These are phyloP conservation scores for Xerophyta viscosa DNA, from an alignment of 106 monocot species.

Conservation along the genomic window DNA sequence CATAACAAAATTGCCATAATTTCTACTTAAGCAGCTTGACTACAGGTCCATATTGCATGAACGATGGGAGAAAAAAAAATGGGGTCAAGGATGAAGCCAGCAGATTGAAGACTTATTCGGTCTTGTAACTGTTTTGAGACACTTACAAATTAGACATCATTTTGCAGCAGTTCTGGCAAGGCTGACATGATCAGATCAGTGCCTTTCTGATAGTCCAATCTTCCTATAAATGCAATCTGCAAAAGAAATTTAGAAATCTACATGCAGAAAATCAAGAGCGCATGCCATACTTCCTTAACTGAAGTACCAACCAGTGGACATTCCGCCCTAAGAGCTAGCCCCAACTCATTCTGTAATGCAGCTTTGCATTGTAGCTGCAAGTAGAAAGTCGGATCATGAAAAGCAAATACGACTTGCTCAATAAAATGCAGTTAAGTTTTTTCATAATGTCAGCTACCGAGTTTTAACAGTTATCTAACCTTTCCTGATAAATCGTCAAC, in stretches of 20 bases:
- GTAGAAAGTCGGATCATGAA: too few relatives aligned
- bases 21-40: too few relatives aligned
- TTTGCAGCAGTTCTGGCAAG: slow-evolving; percentile 62
- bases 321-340: slow-evolving; percentile 49
- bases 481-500: slow-evolving; percentile 72
- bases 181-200: slow-evolving; percentile 63
- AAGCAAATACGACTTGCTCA: too few relatives aligned
- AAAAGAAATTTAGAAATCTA: neutral
- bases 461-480: slow-evolving; percentile 17
- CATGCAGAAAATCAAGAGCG: too few relatives aligned
- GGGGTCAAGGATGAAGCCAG: too few relatives aligned
- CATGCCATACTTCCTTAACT: neutral
- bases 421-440: too few relatives aligned
- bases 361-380: slow-evolving; percentile 74
- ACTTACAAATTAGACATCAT: slow-evolving; percentile 86
- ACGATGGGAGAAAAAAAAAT: too few relatives aligned
- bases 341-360: slow-evolving; percentile 77
- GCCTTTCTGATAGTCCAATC: slow-evolving; percentile 91
- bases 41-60: too few relatives aligned
- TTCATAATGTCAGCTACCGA: neutral
- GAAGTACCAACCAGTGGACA: slow-evolving; percentile 53
- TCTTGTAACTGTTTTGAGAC: too few relatives aligned
- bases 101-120: too few relatives aligned
- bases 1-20: too few relatives aligned
- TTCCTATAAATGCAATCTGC: slow-evolving; percentile 94